These are phyloP conservation scores for Claviceps lovelessii DNA, from an alignment of 2,329 filamentous ascomycete species.

Conservation along the genomic window DNA sequence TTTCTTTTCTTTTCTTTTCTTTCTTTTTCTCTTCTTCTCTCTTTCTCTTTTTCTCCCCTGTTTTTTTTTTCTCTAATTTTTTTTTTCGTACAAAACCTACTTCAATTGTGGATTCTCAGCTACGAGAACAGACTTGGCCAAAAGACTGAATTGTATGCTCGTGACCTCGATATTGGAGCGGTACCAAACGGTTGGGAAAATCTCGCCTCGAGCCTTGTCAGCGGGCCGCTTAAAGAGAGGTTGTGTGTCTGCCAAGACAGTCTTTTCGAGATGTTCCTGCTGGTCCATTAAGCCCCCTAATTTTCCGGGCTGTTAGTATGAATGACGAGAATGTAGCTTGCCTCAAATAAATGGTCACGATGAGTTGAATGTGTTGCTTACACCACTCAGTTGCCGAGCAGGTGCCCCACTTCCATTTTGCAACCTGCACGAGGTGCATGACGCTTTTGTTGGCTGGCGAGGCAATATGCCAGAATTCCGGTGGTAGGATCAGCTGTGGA, in stretches of 20 bases:
- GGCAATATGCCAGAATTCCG: slow-evolving; percentile 20
- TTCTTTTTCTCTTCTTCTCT: neutral
- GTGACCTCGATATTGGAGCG: slow-evolving; percentile 25
- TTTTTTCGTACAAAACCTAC: slow-evolving; percentile 10
- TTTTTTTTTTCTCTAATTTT: neutral
- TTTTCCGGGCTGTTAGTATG: neutral
- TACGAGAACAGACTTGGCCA: slow-evolving; percentile 25
- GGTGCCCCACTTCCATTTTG: slow-evolving; percentile 27
- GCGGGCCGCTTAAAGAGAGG: slow-evolving; percentile 21
- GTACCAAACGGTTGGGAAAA: slow-evolving; percentile 27
- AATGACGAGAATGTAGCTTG: neutral
- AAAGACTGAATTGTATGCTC: slow-evolving; percentile 25
- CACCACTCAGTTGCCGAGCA: slow-evolving; percentile 23
- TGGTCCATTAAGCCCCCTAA: slow-evolving; percentile 22
- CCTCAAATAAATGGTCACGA: neutral
- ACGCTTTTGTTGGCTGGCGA: slow-evolving; percentile 26
- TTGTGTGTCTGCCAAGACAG: slow-evolving; percentile 18
- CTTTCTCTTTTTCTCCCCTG: no score
- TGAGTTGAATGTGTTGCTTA: slow-evolving; percentile 10
- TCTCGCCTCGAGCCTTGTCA: slow-evolving; percentile 23
- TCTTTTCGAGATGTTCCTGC: slow-evolving; percentile 20
- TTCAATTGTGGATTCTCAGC: slow-evolving; percentile 24
- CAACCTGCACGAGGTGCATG: slow-evolving; percentile 26
- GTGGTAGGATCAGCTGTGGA: slow-evolving; percentile 22
- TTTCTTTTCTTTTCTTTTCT: neutral